Base-by-base conservation (phyloP, 495 filamentous ascomycete species). In the Parathielavia appendiculata region DNA sequence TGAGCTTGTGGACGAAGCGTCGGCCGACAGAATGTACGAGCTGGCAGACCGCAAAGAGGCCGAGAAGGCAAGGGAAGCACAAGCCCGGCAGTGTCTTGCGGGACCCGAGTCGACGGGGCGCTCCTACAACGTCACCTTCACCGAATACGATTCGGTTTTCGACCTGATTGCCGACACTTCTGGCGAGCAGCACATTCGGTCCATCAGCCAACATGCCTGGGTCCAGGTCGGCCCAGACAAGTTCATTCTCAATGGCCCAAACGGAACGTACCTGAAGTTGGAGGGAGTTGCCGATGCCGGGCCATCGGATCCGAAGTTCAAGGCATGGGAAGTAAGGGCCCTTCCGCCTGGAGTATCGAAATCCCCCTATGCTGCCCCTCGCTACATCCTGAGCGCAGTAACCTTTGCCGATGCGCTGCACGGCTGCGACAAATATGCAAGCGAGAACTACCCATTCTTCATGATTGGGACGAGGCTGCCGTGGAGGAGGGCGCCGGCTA, bases 111-210 rank as follows among this genome's bases (percentile, higher is more conserved):
- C 54, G 8, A 47, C 46, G 8, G 65, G 50, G 12, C 52, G 61
- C 5, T 70, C 65, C 5, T 65, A 69, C 20, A 76, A 65, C 5
- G 70, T 93, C 23, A 81, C 79, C 1, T 96, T 96, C 61, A 92
- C 87, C 16, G 88, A 93, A 60, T 99, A 97, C 63, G 89, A 91
- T 57, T 90, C 85, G 1, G 82, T 99, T 20, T 84, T 86, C 63
- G 92, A 96, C 66, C 79, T 99, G 32, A 83, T 99, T 16, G 78
- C 82, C n/a, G 93, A 97, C 69, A 83, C 85, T 7, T 83, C 83
- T 11, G 81, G 80, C 38, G 91, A 97, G 57, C 77, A 74, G 32
- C 85, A 95, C 61, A 90, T 99, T 59, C 82, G 91, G 41, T 75
- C 76, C 16, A 73, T 95, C 20, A 95, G 90, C 64, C 75, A 64